These are phyloP conservation scores for Claviceps humidiphila DNA, from an alignment of 2,329 filamentous ascomycete genomes.

Conservation along the genomic window DNA sequence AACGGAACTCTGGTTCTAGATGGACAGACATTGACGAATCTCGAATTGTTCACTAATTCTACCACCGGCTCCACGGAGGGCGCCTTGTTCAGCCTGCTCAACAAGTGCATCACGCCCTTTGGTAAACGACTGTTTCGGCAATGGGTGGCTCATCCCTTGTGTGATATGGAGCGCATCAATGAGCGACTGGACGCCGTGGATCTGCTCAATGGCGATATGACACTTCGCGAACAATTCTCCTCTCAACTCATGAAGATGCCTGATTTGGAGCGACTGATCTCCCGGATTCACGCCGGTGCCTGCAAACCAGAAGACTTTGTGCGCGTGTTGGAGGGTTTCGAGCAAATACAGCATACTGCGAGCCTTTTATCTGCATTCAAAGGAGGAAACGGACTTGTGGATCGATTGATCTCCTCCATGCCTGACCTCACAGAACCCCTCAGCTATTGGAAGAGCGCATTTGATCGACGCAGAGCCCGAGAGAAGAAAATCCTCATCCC, in stretches of 20 bases:
- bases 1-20: slow-evolving; percentile 89
- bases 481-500: slow-evolving; percentile 75
- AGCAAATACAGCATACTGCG: slow-evolving; percentile 95
- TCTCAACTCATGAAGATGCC: slow-evolving; percentile 83
- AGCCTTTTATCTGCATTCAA: slow-evolving; percentile 60
- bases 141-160: slow-evolving; percentile 93
- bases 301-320: slow-evolving; percentile 89
- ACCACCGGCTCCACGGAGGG: slow-evolving; percentile 76
- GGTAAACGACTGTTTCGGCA: slow-evolving; percentile 92
- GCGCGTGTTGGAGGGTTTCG: slow-evolving; percentile 85
- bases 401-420: slow-evolving; percentile 73
- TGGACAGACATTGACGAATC: slow-evolving; percentile 90
- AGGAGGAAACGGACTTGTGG: slow-evolving; percentile 70
- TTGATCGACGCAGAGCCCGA: slow-evolving; percentile 68
- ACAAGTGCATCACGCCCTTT: slow-evolving; percentile 90
- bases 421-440: slow-evolving; percentile 65
- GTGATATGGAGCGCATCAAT: slow-evolving; percentile 78
- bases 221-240: slow-evolving; percentile 74
- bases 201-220: slow-evolving; percentile 71
- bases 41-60: slow-evolving; percentile 93
- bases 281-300: slow-evolving; percentile 81
- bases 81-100: slow-evolving; percentile 80
- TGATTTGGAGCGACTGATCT: slow-evolving; percentile 86
- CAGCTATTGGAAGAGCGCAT: slow-evolving; percentile 80
- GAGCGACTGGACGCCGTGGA: slow-evolving; percentile 90